Evolutionary conservation across 257 asterid species (phyloP), one percentile per base, ranked within the genome.

Genomic region (Solanum chaucha): DNA sequence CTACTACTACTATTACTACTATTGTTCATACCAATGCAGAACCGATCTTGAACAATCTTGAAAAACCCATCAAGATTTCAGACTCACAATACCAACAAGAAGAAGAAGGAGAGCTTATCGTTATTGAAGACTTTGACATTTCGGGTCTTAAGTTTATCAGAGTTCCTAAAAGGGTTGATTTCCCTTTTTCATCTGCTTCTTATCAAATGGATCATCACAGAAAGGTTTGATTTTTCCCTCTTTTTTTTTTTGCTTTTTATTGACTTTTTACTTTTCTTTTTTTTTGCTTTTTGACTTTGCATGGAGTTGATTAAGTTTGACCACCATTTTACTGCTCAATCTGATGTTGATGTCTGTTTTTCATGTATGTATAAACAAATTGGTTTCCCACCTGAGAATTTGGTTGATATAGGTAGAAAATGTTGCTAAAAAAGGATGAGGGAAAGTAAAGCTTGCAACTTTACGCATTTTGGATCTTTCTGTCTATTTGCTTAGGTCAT

Each of bases 181-280:
- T 88, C 87, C 92, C 93, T 15, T 20, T 88, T 87, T 84, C 93
- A 35, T 34, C 81, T 46, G 77, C 77, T 32, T 32, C 77, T 15
- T 32, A 32, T 71, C 58, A 92, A 22, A 97, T 97, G 98, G 98
- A 95, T 91, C 93, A 93, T 77, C 94, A 91, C 67, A 94, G 90
- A 91, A 97, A 94, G 98, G 98, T 94, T 82, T 46, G 36, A 2
- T 34, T 82, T 55, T 2, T 85, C 20, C 11, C 40, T n/a, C 44
- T n/a, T 6, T 6, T 55, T 19, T 55, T 17, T 2, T 55, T 55
- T 3, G 24, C 65, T 26, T 59, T 20, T 24, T 19, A 11, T 83
- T 15, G 85, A 80, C 41, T 80, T 80, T 80, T n/a, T 58, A 7
- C 67, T 20, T 2, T 0, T 3, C 0, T 6, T 4, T 9, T 22